These are phyloP conservation scores for Nicotiana obtusifolia DNA, from an alignment of 257 asterid genomes.

Conservation along the genomic window DNA sequence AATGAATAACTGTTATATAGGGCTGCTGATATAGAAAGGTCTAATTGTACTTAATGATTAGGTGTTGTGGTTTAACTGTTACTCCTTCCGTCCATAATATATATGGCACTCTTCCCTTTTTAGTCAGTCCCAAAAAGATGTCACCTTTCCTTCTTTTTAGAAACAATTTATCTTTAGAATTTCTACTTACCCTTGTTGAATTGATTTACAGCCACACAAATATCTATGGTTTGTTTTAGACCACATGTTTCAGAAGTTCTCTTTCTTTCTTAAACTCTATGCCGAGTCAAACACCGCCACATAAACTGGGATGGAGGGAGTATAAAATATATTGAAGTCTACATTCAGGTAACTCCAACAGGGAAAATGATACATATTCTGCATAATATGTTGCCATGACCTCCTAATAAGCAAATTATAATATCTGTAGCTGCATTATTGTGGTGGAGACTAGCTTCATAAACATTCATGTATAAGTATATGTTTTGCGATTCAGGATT, in stretches of 20 bases:
- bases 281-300: neutral
- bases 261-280: neutral
- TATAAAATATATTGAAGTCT: too few relatives aligned
- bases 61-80: neutral
- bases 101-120: neutral
- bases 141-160: too few relatives aligned
- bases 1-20: too few relatives aligned
- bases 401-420: neutral
- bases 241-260: neutral
- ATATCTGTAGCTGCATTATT: neutral
- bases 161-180: neutral
- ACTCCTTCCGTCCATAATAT: too few relatives aligned
- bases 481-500: constrained; percentile 35
- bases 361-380: too few relatives aligned
- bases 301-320: neutral
- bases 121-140: neutral
- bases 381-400: neutral
- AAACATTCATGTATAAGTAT: neutral
- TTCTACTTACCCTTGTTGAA: neutral
- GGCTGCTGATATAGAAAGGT: too few relatives aligned
- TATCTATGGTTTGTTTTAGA: neutral
- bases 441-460: neutral
- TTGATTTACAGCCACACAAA: neutral
- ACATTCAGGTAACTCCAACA: too few relatives aligned
- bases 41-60: neutral